Evolutionary conservation across 139 green algal species (phyloP).

Genomic region (Chlorella sp.): DNA sequence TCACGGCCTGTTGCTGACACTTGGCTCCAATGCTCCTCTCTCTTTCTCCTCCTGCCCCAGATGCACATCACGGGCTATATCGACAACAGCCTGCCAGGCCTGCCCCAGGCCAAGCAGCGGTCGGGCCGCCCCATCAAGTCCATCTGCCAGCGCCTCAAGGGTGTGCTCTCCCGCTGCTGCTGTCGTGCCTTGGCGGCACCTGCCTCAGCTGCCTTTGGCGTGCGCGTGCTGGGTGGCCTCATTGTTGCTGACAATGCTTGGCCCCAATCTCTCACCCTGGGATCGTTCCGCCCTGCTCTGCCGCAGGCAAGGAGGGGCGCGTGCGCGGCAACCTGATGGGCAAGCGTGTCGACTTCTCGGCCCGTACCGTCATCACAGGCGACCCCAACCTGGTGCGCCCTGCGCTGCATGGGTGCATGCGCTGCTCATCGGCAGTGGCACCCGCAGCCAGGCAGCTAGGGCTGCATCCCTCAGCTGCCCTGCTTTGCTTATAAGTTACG

Average conservation of each 20-base stretch:
- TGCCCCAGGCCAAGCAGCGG: constrained; percentile 69
- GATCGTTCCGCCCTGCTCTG: not conserved
- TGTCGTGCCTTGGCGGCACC: not conserved
- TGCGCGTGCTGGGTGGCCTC: too few relatives aligned
- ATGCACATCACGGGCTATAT: constrained; percentile 95
- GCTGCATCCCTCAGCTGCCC: too few relatives aligned
- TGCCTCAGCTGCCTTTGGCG: too few relatives aligned
- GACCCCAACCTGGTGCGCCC: constrained; percentile 92
- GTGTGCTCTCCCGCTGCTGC: constrained; percentile 6
- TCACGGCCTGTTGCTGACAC: too few relatives aligned
- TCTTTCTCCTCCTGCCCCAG: constrained; percentile 54
- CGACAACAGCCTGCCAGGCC: constrained; percentile 95
- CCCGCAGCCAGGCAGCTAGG: too few relatives aligned
- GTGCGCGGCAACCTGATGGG: constrained; percentile 99
- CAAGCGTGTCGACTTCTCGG: constrained; percentile 99
- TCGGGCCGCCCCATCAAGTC: constrained; percentile 94
- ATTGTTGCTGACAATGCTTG: not conserved
- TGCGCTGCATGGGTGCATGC: not conserved
- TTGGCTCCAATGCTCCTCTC: not conserved
- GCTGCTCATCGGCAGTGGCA: too few relatives aligned
- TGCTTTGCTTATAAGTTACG: not conserved
- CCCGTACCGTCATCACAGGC: constrained; percentile 95
- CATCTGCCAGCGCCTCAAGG: constrained; percentile 93
- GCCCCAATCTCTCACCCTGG: not conserved
- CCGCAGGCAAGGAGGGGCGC: constrained; percentile 86